A percentile compares a stretch with the other conserved stretches of the same genome.
Conservation (phyloP, 768 basidiomycete genomes). For the Panellus pusillus region DNA sequence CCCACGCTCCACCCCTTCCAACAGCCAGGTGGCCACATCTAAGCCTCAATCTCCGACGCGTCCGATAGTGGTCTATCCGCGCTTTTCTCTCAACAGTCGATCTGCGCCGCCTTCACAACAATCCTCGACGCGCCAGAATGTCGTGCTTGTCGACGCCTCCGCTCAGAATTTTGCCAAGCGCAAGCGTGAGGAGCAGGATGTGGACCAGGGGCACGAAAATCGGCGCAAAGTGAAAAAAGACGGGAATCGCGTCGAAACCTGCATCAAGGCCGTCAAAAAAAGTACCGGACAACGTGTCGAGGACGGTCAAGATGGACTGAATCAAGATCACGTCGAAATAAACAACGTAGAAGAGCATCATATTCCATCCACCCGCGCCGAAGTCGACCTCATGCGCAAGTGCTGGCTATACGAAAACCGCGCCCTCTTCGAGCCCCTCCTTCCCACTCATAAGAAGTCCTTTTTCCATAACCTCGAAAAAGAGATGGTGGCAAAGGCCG, state of each 20-base stretch:
- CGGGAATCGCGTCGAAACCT: neutral
- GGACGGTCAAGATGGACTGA: neutral
- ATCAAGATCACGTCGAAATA: neutral
- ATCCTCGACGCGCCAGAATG: neutral
- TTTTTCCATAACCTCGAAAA: conserved; percentile 38
- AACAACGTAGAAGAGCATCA: too few species aligned
- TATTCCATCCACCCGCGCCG: neutral
- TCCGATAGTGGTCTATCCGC: conserved; percentile 1
- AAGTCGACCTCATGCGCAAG: conserved; percentile 26
- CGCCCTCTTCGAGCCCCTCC: conserved; percentile 45
- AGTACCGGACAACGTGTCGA: too few species aligned
- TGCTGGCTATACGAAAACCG: conserved; percentile 48
- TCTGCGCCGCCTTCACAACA: neutral
- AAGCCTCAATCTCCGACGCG: conserved; percentile 3
- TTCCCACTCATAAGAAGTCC: conserved; percentile 35
- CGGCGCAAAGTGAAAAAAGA: conserved; percentile 8
- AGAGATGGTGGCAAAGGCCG: conserved; percentile 25
- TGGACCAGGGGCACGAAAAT: neutral
- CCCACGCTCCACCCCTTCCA: neutral
- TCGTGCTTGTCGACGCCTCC: neutral
- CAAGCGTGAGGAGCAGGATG: conserved; percentile 1
- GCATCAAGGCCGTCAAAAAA: neutral
- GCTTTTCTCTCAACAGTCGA: neutral
- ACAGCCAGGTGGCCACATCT: neutral
- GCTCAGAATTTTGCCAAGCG: neutral